Evolutionary conservation across 345 rosid genomes (phyloP), one percentile per base, ranked within the genome.

Genomic region (Lumnitzera littorea): DNA sequence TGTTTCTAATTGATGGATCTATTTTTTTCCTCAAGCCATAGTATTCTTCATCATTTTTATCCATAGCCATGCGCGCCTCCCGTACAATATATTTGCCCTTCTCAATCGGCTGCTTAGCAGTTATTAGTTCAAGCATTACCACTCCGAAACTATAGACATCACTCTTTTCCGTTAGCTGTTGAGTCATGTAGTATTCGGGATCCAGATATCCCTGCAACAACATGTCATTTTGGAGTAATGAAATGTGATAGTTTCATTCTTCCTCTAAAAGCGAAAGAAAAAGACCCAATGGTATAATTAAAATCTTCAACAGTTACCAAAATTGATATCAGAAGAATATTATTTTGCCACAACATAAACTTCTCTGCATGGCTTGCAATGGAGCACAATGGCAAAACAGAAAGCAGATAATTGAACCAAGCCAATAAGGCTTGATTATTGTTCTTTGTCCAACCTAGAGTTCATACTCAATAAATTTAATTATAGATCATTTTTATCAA

Each of bases 141-240:
- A 94, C 91, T 11, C 97, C 96, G 11, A 94, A 89, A 60, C 99
- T 90, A 64, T 87, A 94, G 4, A 94, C 99, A 8, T 94, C 99
- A 5, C 99, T 90, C 79, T 90, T 94, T 71, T 86, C 95, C 0
- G 99, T 90, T 67, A 94, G 72, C 68, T 89, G 95, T 53, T 94
- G 97, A 10, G 95, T 87, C 89, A 86, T 87, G 80, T 94, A 94
- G 71, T 94, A 94, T 62, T 94, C 99, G 6, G 97, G 99, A 83
- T 94, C 99, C 41, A 94, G 73, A 71, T 87, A 94, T 27, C 99
- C 99, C 97, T 94, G 85, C 75, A 60, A 55, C 59, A 14, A 67
- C 13, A 50, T 47, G 62, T 25, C 55, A 24, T n/a, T 27, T 48
- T 11, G 49, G 24, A 51, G 46, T 15, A 3, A 4, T 2, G 1